phyloP scores from a whole-genome alignment of 345 rosid species.

The Diplotaxis tenuifolia region DNA sequence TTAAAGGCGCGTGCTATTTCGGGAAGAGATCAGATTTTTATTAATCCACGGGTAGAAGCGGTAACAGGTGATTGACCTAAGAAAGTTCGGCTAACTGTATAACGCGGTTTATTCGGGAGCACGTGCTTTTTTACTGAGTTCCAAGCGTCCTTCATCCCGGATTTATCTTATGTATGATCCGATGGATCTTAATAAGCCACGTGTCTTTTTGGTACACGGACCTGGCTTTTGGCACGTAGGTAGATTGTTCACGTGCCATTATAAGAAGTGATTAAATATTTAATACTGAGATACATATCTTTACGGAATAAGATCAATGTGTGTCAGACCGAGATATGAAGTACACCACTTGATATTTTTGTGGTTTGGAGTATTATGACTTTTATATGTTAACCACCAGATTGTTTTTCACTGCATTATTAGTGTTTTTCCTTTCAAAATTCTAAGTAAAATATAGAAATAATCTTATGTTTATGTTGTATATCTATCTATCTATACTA shows the following conservation, averaged over 20 bases:
- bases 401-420: neutral
- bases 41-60: neutral
- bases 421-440: neutral
- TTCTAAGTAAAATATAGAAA: too few species aligned
- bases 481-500: too few species aligned
- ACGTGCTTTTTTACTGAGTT: neutral
- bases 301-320: neutral
- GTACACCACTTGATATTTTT: neutral
- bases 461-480: too few species aligned
- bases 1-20: conserved; percentile 1
- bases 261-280: too few species aligned
- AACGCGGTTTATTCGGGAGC: neutral
- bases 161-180: neutral
- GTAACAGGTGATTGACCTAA: neutral
- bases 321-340: neutral
- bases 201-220: neutral
- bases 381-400: neutral
- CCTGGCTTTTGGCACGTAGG: neutral
- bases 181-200: neutral
- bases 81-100: neutral
- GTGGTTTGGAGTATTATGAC: neutral
- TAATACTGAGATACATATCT: neutral
- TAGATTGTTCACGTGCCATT: neutral
- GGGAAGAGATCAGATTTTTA: neutral
- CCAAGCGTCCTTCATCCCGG: neutral